phyloP scores from a whole-genome alignment of 306 rosid genomes.

The Fagus crenata region DNA sequence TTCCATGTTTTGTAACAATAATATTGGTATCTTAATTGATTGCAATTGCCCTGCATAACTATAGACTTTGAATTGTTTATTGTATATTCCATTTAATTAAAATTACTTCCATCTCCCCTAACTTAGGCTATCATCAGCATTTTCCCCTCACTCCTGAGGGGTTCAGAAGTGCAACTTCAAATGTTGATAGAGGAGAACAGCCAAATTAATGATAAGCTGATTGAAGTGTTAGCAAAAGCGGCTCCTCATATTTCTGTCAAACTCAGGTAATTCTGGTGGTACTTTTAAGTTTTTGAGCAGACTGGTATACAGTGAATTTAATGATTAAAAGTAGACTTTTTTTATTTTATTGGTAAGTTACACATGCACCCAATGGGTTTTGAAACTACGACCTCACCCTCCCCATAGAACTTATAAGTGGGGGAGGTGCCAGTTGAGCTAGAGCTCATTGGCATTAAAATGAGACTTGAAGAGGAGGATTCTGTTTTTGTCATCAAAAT shows the following conservation, averaged over 20 bases:
- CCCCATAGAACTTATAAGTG: no score
- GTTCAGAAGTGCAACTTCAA: constrained; percentile 60
- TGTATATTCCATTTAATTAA: constrained; percentile 18
- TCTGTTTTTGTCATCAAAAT: background rate
- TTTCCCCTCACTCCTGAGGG: constrained; percentile 76
- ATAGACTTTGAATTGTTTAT: background rate
- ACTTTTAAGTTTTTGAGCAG: background rate
- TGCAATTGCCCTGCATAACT: constrained; percentile 16
- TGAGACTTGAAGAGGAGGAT: background rate
- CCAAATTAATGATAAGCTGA: constrained; percentile 59
- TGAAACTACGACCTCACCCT: no score
- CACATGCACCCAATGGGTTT: no score
- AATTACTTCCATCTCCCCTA: constrained; percentile 29
- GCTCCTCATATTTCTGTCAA: constrained; percentile 58
- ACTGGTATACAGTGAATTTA: background rate
- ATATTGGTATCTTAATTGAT: constrained; percentile 12
- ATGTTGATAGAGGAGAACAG: constrained; percentile 53
- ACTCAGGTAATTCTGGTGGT: constrained; percentile 50
- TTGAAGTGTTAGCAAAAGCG: constrained; percentile 68
- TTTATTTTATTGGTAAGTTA: no score
- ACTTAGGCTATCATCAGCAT: constrained; percentile 61
- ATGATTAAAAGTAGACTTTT: background rate
- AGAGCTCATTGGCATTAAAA: no score
- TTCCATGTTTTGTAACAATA: background rate
- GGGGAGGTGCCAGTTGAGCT: no score